phyloP scores from a whole-genome alignment of 768 basidiomycete species.

The Mycena floridula region DNA sequence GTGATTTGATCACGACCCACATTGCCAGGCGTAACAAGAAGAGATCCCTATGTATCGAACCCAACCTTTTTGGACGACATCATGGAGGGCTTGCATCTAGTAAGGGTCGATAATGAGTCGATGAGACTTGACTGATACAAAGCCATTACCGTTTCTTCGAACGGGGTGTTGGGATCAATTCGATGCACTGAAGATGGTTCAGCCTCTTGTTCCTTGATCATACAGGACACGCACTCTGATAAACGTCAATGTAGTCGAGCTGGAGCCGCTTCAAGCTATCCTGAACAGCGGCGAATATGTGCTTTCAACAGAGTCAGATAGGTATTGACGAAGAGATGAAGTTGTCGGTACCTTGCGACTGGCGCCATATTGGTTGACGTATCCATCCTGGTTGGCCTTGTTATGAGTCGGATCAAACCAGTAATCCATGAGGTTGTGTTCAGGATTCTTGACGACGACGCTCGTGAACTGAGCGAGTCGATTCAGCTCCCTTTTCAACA shows the following conservation, averaged over 20 bases:
- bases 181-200: constrained; percentile 22
- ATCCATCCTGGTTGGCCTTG: constrained; percentile 7
- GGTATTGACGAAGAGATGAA: neutral
- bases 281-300: constrained; percentile 44
- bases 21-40: constrained; percentile 20
- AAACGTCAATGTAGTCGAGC: constrained; percentile 47
- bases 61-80: constrained; percentile 42
- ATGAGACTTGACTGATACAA: constrained; percentile 11
- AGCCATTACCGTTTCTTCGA: constrained; percentile 26
- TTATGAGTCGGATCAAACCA: neutral
- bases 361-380: constrained; percentile 18
- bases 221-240: constrained; percentile 23
- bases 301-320: constrained; percentile 16
- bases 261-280: constrained; percentile 41
- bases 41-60: constrained; percentile 39
- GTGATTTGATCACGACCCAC: constrained; percentile 20
- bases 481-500: constrained; percentile 22
- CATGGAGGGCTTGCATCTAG: constrained; percentile 45
- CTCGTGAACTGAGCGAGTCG: constrained; percentile 30
- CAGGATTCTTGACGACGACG: constrained; percentile 12
- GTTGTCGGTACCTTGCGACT: constrained; percentile 20
- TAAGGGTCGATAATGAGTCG: constrained; percentile 18
- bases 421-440: neutral
- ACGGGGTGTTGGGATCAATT: constrained; percentile 20
- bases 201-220: neutral